Evolutionary conservation across 2,329 filamentous ascomycete species (phyloP).

Genomic region (Metarhizium sp.): DNA sequence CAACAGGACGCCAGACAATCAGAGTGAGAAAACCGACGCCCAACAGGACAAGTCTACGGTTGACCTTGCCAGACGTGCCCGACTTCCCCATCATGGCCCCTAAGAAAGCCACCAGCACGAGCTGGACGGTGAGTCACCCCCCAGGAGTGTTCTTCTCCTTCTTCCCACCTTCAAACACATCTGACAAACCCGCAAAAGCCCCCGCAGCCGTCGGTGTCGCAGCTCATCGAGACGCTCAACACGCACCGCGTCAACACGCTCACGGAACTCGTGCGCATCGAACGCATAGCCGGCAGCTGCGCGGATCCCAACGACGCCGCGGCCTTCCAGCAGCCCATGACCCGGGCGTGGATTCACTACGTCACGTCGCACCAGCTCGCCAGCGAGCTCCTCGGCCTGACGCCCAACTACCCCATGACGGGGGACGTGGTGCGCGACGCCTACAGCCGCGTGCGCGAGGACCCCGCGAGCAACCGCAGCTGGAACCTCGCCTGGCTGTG

Average conservation of each 20-base stretch:
- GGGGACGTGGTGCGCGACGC: slow-evolving; percentile 57
- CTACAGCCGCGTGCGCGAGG: slow-evolving; percentile 50
- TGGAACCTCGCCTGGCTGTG: slow-evolving; percentile 73
- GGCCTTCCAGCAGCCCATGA: slow-evolving; percentile 55
- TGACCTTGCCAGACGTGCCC: background rate
- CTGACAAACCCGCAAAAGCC: background rate
- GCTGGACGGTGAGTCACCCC: background rate
- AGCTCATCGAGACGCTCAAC: slow-evolving; percentile 53
- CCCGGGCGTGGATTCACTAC: slow-evolving; percentile 61
- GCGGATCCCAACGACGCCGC: slow-evolving; percentile 49
- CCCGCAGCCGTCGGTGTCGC: slow-evolving; percentile 42
- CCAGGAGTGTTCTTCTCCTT: too few relatives aligned
- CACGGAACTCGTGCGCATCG: slow-evolving; percentile 61
- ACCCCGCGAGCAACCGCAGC: slow-evolving; percentile 57
- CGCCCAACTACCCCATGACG: slow-evolving; percentile 57
- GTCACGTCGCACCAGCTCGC: slow-evolving; percentile 62
- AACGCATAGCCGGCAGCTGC: slow-evolving; percentile 51
- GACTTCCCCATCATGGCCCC: background rate
- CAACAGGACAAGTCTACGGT: background rate
- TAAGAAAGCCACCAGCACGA: background rate
- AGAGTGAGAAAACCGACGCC: background rate
- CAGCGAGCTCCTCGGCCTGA: slow-evolving; percentile 59
- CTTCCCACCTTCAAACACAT: background rate
- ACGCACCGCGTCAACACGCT: slow-evolving; percentile 66
- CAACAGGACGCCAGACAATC: background rate